phyloP scores from a whole-genome alignment of 1,284 basidiomycete species.

The Ceratobasidium papillatum region DNA sequence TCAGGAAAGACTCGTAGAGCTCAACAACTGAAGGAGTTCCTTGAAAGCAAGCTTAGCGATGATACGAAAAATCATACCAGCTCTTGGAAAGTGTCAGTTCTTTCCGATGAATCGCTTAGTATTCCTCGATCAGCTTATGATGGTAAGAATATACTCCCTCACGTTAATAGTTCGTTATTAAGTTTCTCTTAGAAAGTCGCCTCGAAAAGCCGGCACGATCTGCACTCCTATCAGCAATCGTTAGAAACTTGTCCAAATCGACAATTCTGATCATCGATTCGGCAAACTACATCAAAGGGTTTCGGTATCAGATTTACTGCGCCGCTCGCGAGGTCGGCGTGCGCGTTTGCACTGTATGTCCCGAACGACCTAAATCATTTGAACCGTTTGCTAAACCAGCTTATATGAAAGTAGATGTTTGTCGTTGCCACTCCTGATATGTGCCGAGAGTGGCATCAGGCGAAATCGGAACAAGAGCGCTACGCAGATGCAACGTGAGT shows the following conservation, averaged over 20 bases:
- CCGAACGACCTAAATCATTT: neutral
- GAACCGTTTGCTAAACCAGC: slow-evolving; percentile 19
- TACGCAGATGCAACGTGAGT: slow-evolving; percentile 83
- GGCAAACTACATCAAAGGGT: slow-evolving; percentile 97
- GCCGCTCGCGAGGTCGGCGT: slow-evolving; percentile 89
- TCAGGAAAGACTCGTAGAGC: slow-evolving; percentile 87
- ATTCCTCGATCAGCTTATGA: slow-evolving; percentile 75
- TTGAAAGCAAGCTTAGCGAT: slow-evolving; percentile 64
- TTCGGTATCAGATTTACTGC: slow-evolving; percentile 97
- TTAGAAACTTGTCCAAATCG: slow-evolving; percentile 74
- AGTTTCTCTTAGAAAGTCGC: slow-evolving; percentile 66
- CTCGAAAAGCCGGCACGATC: slow-evolving; percentile 91
- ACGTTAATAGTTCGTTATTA: too few relatives aligned
- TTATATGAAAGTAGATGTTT: slow-evolving; percentile 63
- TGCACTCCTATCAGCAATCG: slow-evolving; percentile 86
- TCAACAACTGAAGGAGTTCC: slow-evolving; percentile 67
- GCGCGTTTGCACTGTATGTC: slow-evolving; percentile 85
- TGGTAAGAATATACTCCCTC: too few relatives aligned
- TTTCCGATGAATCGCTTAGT: slow-evolving; percentile 81
- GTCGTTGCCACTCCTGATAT: slow-evolving; percentile 81
- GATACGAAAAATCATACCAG: slow-evolving; percentile 59
- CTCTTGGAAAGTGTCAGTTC: slow-evolving; percentile 65
- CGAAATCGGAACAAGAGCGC: slow-evolving; percentile 57
- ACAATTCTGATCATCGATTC: slow-evolving; percentile 90
- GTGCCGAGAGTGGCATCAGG: slow-evolving; percentile 79